A percentile compares a stretch with the other conserved stretches of the same genome.
These are phyloP conservation scores for Phytophthora agathidicida DNA, from an alignment of 352 stramenopile genomes.

Conservation along the genomic window DNA sequence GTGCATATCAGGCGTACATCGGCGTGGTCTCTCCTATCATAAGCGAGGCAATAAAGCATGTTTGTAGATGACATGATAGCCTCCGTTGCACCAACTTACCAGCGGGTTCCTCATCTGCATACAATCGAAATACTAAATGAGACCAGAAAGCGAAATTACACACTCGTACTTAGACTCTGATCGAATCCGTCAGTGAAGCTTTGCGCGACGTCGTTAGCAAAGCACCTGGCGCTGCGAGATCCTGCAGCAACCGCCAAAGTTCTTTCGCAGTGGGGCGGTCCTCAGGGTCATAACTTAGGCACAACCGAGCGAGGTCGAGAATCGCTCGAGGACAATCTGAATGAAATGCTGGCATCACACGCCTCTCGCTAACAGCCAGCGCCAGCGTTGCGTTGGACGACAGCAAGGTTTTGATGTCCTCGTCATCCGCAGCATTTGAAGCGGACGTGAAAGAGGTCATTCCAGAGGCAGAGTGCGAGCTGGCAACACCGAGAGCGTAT, in stretches of 20 bases:
- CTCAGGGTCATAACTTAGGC: conserved; percentile 47
- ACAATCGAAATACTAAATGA: conserved; percentile 6
- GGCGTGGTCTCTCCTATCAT: conserved; percentile 31
- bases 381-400: conserved; percentile 50
- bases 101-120: conserved; percentile 2
- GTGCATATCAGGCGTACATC: conserved; percentile 35
- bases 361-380: conserved; percentile 48
- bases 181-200: conserved; percentile 27
- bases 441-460: conserved; percentile 31
- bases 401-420: conserved; percentile 25
- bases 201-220: conserved; percentile 26
- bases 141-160: conserved; percentile 4
- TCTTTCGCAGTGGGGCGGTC: conserved; percentile 62
- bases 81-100: conserved; percentile 13
- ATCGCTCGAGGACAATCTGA: conserved; percentile 40
- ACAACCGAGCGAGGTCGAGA: conserved; percentile 41
- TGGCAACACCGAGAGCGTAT: conserved; percentile 37
- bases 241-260: conserved; percentile 37
- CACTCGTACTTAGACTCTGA: conserved; percentile 26
- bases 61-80: conserved; percentile 31
- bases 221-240: conserved; percentile 18
- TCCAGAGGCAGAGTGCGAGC: conserved; percentile 23
- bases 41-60: conserved; percentile 39
- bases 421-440: conserved; percentile 8
- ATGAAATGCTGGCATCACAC: conserved; percentile 43